A percentile compares a stretch with the other conserved stretches of the same genome.
phyloP scores from a whole-genome alignment of 2,329 filamentous ascomycete genomes.

The Grosmannia serpens region DNA sequence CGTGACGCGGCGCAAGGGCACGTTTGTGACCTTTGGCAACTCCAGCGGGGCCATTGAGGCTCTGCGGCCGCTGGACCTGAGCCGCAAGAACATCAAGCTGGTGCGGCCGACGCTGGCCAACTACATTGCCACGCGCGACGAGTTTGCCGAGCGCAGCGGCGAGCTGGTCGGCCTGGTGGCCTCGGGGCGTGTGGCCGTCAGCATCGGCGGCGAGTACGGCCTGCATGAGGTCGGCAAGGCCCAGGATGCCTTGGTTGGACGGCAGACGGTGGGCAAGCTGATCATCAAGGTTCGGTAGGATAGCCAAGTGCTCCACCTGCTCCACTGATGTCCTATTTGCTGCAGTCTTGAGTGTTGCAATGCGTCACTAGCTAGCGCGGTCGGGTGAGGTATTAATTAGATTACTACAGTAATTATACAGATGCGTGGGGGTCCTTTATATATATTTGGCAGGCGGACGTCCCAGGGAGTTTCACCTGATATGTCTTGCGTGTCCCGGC shows the following conservation, averaged over 20 bases:
- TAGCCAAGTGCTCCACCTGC: too few species aligned
- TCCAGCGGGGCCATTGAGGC: constrained; percentile 63
- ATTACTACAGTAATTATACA: too few species aligned
- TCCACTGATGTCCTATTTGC: too few species aligned
- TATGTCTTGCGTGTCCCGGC: too few species aligned
- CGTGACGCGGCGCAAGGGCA: constrained; percentile 63
- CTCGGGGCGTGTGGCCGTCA: constrained; percentile 10
- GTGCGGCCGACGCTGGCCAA: constrained; percentile 59
- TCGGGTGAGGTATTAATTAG: too few species aligned
- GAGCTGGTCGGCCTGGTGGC: constrained; percentile 14
- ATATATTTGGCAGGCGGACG: too few species aligned
- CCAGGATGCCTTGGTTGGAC: constrained; percentile 12
- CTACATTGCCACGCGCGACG: constrained; percentile 58
- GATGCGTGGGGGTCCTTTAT: too few species aligned
- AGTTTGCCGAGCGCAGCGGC: constrained; percentile 41
- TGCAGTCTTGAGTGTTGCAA: too few species aligned
- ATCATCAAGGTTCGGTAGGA: constrained; percentile 4
- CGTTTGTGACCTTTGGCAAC: constrained; percentile 69
- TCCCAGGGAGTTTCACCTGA: too few species aligned
- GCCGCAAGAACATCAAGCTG: constrained; percentile 64
- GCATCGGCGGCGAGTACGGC: constrained; percentile 10
- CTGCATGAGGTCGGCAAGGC: constrained; percentile 10
- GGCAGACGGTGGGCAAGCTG: constrained; percentile 14
- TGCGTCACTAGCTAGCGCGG: too few species aligned
- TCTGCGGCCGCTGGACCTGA: constrained; percentile 41